Evolutionary conservation across 2,329 filamentous ascomycete genomes (phyloP).

Genomic region (Drechslerella stenobrocha): DNA sequence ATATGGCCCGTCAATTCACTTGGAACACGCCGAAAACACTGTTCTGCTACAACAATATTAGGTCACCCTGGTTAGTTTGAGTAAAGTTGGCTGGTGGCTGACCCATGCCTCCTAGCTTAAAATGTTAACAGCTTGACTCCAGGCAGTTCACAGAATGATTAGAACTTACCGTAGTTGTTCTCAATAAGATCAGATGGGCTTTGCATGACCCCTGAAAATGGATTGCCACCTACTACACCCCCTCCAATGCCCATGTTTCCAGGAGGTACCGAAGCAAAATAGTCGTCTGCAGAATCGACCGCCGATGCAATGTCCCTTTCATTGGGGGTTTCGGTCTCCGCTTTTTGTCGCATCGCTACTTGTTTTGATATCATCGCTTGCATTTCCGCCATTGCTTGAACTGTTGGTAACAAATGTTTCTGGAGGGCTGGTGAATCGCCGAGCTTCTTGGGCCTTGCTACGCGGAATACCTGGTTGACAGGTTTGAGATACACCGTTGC

Average conservation of each 20-base stretch:
- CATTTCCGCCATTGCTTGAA: slow-evolving; percentile 54
- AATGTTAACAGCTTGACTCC: slow-evolving; percentile 1
- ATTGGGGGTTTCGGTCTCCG: slow-evolving; percentile 64
- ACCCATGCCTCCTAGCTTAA: slow-evolving; percentile 20
- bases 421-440: slow-evolving; percentile 85
- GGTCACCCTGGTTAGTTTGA: slow-evolving; percentile 42
- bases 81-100: slow-evolving; percentile 35
- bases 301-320: slow-evolving; percentile 62
- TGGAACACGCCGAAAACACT: slow-evolving; percentile 1
- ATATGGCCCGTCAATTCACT: slow-evolving; percentile 3
- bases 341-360: slow-evolving; percentile 61
- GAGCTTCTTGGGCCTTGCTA: slow-evolving; percentile 76
- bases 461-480: slow-evolving; percentile 93
- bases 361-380: slow-evolving; percentile 57
- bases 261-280: slow-evolving; percentile 49
- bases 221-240: slow-evolving; percentile 41
- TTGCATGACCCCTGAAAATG: slow-evolving; percentile 45
- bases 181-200: slow-evolving; percentile 45
- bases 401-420: slow-evolving; percentile 66
- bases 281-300: slow-evolving; percentile 58
- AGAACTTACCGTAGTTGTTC: slow-evolving; percentile 33
- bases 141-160: not conserved
- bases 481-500: slow-evolving; percentile 98
- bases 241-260: slow-evolving; percentile 47
- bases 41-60: slow-evolving; percentile 32